These are phyloP conservation scores for Neurospora sp. DNA, from an alignment of 2,329 filamentous ascomycete genomes.

Conservation along the genomic window DNA sequence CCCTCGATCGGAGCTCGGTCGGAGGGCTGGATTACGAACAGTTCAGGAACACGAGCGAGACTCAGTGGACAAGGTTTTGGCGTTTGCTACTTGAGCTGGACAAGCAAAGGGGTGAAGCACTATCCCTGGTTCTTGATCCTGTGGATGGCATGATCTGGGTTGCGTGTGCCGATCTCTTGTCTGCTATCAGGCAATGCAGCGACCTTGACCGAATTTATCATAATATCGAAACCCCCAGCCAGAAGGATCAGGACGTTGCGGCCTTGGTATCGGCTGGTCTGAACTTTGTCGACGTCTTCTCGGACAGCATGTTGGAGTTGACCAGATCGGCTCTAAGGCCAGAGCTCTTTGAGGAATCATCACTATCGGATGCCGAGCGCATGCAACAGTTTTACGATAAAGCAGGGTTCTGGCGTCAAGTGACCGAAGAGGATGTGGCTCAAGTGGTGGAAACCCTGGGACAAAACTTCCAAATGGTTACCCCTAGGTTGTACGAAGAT, in stretches of 20 bases:
- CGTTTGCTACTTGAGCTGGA: conserved; percentile 78
- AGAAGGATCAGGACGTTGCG: conserved; percentile 43
- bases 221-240: conserved; percentile 48
- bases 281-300: conserved; percentile 59
- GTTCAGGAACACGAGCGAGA: conserved; percentile 63
- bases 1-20: conserved; percentile 49
- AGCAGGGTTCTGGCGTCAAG: conserved; percentile 65
- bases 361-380: conserved; percentile 59
- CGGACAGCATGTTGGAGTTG: conserved; percentile 57
- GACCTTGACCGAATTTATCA: conserved; percentile 64
- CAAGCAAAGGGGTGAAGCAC: conserved; percentile 70
- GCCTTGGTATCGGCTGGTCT: conserved; percentile 60
- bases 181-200: conserved; percentile 71
- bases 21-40: conserved; percentile 64
- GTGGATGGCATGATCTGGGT: conserved; percentile 69
- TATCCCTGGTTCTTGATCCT: conserved; percentile 67
- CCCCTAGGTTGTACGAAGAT: conserved; percentile 42
- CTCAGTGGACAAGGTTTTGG: conserved; percentile 86
- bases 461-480: conserved; percentile 50
- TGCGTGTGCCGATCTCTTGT: conserved; percentile 70
- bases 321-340: conserved; percentile 57
- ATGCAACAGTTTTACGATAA: conserved; percentile 71
- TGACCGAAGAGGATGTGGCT: conserved; percentile 72
- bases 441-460: conserved; percentile 61
- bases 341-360: conserved; percentile 66